These are phyloP conservation scores for Claviceps cyperi DNA, from an alignment of 2,329 filamentous ascomycete species.

Conservation along the genomic window DNA sequence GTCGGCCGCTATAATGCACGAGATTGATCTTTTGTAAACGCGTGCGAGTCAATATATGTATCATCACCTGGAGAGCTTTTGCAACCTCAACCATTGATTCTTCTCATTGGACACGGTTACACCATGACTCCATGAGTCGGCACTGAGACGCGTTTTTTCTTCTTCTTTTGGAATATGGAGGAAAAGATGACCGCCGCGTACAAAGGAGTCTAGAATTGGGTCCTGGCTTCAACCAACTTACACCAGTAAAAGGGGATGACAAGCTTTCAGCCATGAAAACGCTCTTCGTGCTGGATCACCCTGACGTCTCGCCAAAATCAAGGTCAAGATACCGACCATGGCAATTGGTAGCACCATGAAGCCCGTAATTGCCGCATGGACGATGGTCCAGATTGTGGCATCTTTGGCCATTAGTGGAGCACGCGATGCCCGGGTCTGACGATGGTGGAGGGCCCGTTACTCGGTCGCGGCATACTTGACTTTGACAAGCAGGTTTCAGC, in stretches of 20 bases:
- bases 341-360: conserved; percentile 4
- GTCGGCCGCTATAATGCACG: conserved; percentile 5
- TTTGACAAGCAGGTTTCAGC: neutral
- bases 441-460: neutral
- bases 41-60: neutral
- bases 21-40: conserved; percentile 2
- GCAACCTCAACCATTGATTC: neutral
- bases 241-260: conserved; percentile 3
- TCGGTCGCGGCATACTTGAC: neutral
- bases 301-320: conserved; percentile 2
- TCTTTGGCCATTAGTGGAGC: conserved; percentile 1
- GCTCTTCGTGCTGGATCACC: conserved; percentile 3
- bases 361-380: conserved; percentile 5
- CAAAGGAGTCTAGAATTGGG: neutral
- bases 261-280: conserved; percentile 5
- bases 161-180: too few species aligned
- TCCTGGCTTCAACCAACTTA: neutral
- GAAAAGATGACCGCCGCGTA: neutral
- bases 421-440: neutral
- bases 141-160: too few species aligned
- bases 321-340: conserved; percentile 2
- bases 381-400: conserved; percentile 5
- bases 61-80: neutral
- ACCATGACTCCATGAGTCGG: too few species aligned
- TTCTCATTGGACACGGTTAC: too few species aligned